A percentile compares a stretch with the other conserved stretches of the same genome.
These are phyloP conservation scores for Hemileccinum rubropunctum DNA, from an alignment of 768 basidiomycete genomes.

Conservation along the genomic window DNA sequence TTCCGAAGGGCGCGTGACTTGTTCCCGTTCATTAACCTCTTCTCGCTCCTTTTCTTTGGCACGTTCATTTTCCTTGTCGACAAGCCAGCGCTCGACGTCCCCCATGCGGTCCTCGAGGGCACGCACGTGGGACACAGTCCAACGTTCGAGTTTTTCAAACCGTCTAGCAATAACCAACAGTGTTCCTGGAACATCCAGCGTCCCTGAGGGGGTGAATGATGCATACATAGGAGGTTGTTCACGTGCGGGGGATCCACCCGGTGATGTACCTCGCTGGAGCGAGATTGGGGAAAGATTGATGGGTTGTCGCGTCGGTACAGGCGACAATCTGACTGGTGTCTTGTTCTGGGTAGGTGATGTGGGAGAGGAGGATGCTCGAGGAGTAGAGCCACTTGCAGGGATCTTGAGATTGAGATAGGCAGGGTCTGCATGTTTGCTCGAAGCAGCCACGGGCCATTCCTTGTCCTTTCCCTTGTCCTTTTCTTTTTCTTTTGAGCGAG, in stretches of 20 bases:
- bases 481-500: conserved; percentile 53
- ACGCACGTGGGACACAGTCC: conserved; percentile 86
- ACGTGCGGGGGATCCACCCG: conserved; percentile 32
- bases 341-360: conserved; percentile 59
- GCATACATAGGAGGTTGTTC: conserved; percentile 74
- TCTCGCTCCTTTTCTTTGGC: conserved; percentile 41
- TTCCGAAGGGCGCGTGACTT: conserved; percentile 18
- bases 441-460: conserved; percentile 55
- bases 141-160: conserved; percentile 87
- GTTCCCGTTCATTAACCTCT: conserved; percentile 1
- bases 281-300: conserved; percentile 63
- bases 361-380: conserved; percentile 48
- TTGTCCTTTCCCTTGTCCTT: conserved; percentile 40
- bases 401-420: conserved; percentile 55
- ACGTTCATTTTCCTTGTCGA: conserved; percentile 73
- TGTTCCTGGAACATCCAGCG: conserved; percentile 72
- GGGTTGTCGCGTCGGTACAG: conserved; percentile 40
- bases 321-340: conserved; percentile 30
- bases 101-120: conserved; percentile 90
- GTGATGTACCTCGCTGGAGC: conserved; percentile 47
- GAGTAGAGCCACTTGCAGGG: conserved; percentile 45
- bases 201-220: conserved; percentile 67
- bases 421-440: conserved; percentile 56
- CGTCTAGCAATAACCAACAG: conserved; percentile 68
- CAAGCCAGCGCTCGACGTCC: conserved; percentile 87